These are phyloP conservation scores for Nitzschia putrida DNA, from an alignment of 108 stramenopile genomes.

Conservation along the genomic window DNA sequence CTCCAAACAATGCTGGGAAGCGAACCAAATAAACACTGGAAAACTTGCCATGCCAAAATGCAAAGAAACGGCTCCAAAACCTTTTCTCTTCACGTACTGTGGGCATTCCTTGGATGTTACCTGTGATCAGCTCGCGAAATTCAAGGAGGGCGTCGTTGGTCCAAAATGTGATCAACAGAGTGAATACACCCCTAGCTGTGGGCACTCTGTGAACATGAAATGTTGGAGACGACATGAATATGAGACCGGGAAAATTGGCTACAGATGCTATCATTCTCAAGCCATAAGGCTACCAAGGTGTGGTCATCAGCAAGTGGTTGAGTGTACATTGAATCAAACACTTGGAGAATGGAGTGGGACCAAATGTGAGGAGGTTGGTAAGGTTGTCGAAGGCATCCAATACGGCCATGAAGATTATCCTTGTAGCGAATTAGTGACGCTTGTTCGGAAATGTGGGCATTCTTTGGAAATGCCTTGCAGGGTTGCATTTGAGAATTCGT, in stretches of 20 bases:
- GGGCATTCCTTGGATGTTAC: not conserved
- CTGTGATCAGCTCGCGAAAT: not conserved
- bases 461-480: not conserved
- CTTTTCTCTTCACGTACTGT: not conserved
- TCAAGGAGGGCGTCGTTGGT: not conserved
- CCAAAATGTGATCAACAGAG: slow-evolving; percentile 3
- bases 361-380: slow-evolving; percentile 25
- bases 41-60: not conserved
- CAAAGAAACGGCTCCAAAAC: not conserved
- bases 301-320: not conserved
- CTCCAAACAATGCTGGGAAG: not conserved
- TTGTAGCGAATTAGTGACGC: slow-evolving; percentile 27
- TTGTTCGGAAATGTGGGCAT: slow-evolving; percentile 40
- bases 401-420: slow-evolving; percentile 36
- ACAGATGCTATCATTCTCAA: not conserved
- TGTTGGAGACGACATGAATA: slow-evolving; percentile 25
- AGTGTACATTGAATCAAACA: not conserved
- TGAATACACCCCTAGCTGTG: slow-evolving; percentile 23
- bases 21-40: not conserved
- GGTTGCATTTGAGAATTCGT: not conserved
- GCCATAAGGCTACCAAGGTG: not conserved
- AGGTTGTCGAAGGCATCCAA: slow-evolving; percentile 29
- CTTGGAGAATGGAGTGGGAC: not conserved
- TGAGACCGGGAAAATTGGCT: slow-evolving; percentile 14
- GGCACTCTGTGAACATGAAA: slow-evolving; percentile 28